phyloP scores from a whole-genome alignment of 2,329 filamentous ascomycete genomes.

The Zymoseptoria passerinii region DNA sequence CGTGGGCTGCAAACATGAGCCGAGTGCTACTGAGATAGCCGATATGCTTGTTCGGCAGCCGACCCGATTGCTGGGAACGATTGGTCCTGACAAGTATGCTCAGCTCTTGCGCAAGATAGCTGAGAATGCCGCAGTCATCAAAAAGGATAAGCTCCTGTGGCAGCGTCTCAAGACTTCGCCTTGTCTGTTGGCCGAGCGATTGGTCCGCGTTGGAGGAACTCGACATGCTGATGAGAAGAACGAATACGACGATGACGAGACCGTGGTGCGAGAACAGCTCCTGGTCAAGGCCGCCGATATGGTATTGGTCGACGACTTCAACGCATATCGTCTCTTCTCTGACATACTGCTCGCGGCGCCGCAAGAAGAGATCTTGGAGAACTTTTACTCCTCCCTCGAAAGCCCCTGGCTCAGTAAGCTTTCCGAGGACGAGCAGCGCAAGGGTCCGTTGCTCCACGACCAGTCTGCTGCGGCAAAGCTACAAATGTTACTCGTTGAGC shows the following conservation, averaged over 20 bases:
- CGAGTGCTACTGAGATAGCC: slow-evolving; percentile 78
- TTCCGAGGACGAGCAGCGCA: slow-evolving; percentile 67
- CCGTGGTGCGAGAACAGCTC: slow-evolving; percentile 63
- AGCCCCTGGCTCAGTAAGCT: slow-evolving; percentile 66
- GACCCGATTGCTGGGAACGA: slow-evolving; percentile 66
- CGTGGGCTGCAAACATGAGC: slow-evolving; percentile 84
- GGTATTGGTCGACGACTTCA: slow-evolving; percentile 78
- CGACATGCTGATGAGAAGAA: slow-evolving; percentile 34
- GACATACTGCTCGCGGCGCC: slow-evolving; percentile 76
- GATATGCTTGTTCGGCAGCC: slow-evolving; percentile 76
- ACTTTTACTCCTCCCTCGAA: slow-evolving; percentile 75
- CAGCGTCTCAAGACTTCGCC: slow-evolving; percentile 64
- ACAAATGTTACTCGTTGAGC: slow-evolving; percentile 74
- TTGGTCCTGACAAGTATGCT: slow-evolving; percentile 82
- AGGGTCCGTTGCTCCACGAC: slow-evolving; percentile 58
- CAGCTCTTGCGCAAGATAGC: slow-evolving; percentile 73
- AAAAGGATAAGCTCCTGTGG: slow-evolving; percentile 70
- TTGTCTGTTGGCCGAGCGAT: slow-evolving; percentile 77
- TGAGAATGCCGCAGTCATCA: slow-evolving; percentile 60
- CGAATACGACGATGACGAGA: slow-evolving; percentile 40
- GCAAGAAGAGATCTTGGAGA: slow-evolving; percentile 78
- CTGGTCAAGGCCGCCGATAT: slow-evolving; percentile 64
- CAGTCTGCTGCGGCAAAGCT: slow-evolving; percentile 62
- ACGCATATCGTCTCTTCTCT: slow-evolving; percentile 82
- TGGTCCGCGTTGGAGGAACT: slow-evolving; percentile 53